Conservation (phyloP, 2,329 filamentous ascomycete genomes). For the Plenodomus tracheiphilus region DNA sequence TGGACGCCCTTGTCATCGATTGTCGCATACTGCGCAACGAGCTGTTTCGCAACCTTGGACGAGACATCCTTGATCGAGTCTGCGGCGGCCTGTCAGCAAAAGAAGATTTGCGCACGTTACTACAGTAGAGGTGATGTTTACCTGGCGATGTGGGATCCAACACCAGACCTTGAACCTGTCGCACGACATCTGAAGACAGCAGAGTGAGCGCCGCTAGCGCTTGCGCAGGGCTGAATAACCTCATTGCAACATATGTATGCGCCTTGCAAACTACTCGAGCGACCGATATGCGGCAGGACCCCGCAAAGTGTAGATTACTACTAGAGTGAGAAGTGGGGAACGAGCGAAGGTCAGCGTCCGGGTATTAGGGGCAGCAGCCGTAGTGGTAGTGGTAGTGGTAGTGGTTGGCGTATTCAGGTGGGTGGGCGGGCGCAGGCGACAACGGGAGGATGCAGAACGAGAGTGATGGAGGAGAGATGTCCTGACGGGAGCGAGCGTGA, state of each 20-base stretch:
- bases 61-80: constrained; percentile 54
- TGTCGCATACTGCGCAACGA: constrained; percentile 58
- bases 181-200: constrained; percentile 22
- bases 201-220: constrained; percentile 32
- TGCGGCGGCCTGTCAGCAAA: constrained; percentile 10
- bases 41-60: constrained; percentile 49
- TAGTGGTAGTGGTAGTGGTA: background rate
- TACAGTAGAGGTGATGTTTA: constrained; percentile 4
- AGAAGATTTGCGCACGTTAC: background rate
- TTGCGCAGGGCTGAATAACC: constrained; percentile 29
- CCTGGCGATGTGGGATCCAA: constrained; percentile 30
- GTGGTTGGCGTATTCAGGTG: background rate
- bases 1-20: constrained; percentile 51
- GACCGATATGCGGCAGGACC: constrained; percentile 1
- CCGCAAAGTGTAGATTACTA: constrained; percentile 3
- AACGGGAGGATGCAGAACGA: background rate
- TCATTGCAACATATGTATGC: constrained; percentile 30
- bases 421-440: background rate
- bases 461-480: background rate
- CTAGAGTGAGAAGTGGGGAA: constrained; percentile 1
- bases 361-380: background rate
- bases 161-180: constrained; percentile 24
- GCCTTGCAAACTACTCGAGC: constrained; percentile 2
- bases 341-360: background rate
- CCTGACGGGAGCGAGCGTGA: background rate